Evolutionary conservation across 1,284 basidiomycete species (phyloP), one percentile per base, ranked within the genome.

Genomic region (Puccinia brachypodii): DNA sequence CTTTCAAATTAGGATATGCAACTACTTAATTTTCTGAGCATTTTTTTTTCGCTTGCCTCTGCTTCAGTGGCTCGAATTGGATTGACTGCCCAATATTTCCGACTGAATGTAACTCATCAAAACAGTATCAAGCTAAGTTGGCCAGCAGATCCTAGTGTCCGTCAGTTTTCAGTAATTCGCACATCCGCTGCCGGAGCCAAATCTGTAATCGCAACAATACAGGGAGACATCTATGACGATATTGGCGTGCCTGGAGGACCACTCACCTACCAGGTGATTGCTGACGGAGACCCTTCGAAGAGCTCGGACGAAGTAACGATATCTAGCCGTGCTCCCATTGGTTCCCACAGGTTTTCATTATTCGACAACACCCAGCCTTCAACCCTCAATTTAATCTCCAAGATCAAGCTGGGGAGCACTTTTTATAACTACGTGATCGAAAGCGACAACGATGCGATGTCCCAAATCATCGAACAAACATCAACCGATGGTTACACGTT

Each of bases 281-380:
- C 25, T 19, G 36, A 75, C 7, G 53, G 56, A 16, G 28, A 36
- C 3, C 33, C 69, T 50, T 31, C 50, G 7, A 31, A 60, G n/a
- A 38, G 33, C 33, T 75, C 73, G 7, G 60, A 42, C 38, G 31
- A 8, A 38, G 73, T 60, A 4, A 58, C 1, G 16, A 58, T 60
- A 40, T 60, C 73, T 7, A 60, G 73, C 36, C 14, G 11, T 28
- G 11, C 38, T 3, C 56, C 50, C 25, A 19, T 50, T 11, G 50
- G 22, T n/a, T 60, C 73, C 16, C 36, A 3, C 13, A 38, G 6
- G 2, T 75, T 75, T 14, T 56, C 38, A 7, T 13, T 38, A 40
- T 75, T 75, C 16, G 73, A 75, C 31, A 75, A 75, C 53, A 75
- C 73, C 13, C 28, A 60, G 36, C 73, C 73, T 38, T 75, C 73